Conservation (phyloP, 177 flowering plant genomes). For the Tripterygium wilfordii region DNA sequence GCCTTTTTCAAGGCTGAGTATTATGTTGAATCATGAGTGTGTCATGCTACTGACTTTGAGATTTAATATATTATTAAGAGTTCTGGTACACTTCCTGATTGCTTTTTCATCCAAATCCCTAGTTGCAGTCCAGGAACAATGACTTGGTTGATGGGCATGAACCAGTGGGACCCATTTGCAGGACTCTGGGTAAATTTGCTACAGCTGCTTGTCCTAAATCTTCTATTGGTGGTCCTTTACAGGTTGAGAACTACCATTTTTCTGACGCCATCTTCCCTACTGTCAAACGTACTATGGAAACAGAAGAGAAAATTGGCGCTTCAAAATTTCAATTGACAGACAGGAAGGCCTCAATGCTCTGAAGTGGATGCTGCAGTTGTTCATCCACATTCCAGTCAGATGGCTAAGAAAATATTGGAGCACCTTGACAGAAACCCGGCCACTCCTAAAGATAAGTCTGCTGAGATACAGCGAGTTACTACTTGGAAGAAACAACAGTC, state of each 20-base stretch:
- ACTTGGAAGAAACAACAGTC: slow-evolving; percentile 35
- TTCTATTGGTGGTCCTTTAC: slow-evolving; percentile 12
- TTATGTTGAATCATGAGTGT: background rate
- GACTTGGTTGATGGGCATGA: slow-evolving; percentile 27
- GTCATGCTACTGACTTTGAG: background rate
- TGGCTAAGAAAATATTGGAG: slow-evolving; percentile 68
- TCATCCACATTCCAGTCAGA: slow-evolving; percentile 54
- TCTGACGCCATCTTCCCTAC: slow-evolving; percentile 24
- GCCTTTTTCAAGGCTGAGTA: background rate
- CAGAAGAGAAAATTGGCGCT: slow-evolving; percentile 25
- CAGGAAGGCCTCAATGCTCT: slow-evolving; percentile 14
- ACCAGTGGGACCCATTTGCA: slow-evolving; percentile 70
- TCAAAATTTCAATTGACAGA: slow-evolving; percentile 21
- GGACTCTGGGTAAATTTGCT: slow-evolving; percentile 29
- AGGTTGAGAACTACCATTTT: slow-evolving; percentile 18
- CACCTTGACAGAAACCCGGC: slow-evolving; percentile 65
- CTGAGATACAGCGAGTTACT: slow-evolving; percentile 56
- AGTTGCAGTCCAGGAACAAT: slow-evolving; percentile 25
- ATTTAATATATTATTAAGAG: background rate
- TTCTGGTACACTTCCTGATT: background rate
- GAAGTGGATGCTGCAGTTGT: slow-evolving; percentile 23
- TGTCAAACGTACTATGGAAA: slow-evolving; percentile 28
- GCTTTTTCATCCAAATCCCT: background rate
- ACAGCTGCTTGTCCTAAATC: slow-evolving; percentile 26
- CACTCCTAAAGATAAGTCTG: slow-evolving; percentile 58